Evolutionary conservation across 1,139 yeast species (phyloP).

Genomic region (Meyerozyma elateridarum): DNA sequence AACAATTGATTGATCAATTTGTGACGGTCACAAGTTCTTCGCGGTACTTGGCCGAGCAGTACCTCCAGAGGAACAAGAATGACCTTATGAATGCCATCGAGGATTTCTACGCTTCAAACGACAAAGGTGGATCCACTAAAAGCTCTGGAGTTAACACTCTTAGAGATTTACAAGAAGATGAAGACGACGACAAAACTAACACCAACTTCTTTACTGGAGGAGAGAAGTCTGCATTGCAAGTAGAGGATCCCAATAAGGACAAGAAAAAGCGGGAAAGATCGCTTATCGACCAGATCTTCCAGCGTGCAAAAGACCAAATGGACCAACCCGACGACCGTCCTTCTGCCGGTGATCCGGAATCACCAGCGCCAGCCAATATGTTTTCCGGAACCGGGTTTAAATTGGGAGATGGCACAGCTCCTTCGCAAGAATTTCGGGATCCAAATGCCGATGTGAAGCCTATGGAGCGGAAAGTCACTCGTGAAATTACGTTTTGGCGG

Average conservation of each 20-base stretch:
- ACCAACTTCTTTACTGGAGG: conserved; percentile 91
- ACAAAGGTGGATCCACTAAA: conserved; percentile 4
- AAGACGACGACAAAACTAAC: conserved; percentile 61
- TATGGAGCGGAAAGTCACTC: conserved; percentile 49
- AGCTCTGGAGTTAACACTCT: conserved; percentile 37
- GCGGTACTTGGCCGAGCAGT: conserved; percentile 38
- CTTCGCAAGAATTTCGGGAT: conserved; percentile 35
- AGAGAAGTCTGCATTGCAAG: conserved; percentile 89
- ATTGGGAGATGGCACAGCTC: conserved; percentile 60
- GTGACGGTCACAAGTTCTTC: conserved; percentile 38
- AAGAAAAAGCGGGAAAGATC: conserved; percentile 37
- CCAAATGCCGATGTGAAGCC: conserved; percentile 24
- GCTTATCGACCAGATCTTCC: conserved; percentile 42
- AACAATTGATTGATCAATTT: conserved; percentile 46
- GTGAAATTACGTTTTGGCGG: conserved; percentile 90
- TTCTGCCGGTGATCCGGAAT: conserved; percentile 23
- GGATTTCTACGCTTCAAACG: conserved; percentile 32
- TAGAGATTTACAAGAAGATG: conserved; percentile 50
- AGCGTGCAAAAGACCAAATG: conserved; percentile 41
- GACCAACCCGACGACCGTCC: conserved; percentile 42
- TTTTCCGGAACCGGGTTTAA: conserved; percentile 78
- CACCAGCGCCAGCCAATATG: conserved; percentile 12
- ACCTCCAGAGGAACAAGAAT: conserved; percentile 33
- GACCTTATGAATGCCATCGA: conserved; percentile 41
- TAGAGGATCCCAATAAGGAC: conserved; percentile 77